A percentile compares a stretch with the other conserved stretches of the same genome.
phyloP scores from a whole-genome alignment of 495 filamentous ascomycete genomes.

The Hypoxylon subgilvum region DNA sequence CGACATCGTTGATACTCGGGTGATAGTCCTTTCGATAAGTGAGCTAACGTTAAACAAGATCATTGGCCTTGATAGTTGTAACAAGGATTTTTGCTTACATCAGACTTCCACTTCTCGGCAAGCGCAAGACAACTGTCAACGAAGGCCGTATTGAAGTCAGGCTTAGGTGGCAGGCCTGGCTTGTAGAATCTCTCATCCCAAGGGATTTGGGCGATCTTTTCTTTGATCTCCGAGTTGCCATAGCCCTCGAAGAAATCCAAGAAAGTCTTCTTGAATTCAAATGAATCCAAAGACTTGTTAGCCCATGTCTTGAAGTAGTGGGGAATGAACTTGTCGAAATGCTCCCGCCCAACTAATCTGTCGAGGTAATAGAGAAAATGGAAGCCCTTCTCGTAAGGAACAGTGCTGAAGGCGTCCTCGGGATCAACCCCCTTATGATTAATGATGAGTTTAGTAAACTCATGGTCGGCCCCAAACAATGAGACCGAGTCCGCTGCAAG shows the following conservation, averaged over 20 bases:
- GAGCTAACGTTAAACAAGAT: conserved; percentile 6
- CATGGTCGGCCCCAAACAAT: conserved; percentile 77
- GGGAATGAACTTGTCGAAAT: conserved; percentile 93
- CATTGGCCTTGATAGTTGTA: not conserved
- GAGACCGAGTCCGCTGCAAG: conserved; percentile 70
- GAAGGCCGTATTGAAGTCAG: conserved; percentile 84
- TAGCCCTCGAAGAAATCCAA: conserved; percentile 81
- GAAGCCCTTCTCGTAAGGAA: conserved; percentile 76
- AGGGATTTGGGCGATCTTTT: conserved; percentile 71
- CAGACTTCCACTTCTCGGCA: conserved; percentile 74
- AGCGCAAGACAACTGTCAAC: conserved; percentile 85
- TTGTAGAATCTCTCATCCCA: conserved; percentile 89
- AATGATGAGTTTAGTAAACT: conserved; percentile 89
- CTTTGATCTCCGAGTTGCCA: conserved; percentile 64
- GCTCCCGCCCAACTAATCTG: conserved; percentile 77
- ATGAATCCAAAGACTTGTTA: conserved; percentile 83
- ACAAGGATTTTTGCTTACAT: conserved; percentile 24
- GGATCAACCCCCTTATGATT: conserved; percentile 89
- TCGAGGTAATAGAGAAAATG: conserved; percentile 80
- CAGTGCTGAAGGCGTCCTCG: conserved; percentile 88
- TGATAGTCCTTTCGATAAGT: conserved; percentile 58
- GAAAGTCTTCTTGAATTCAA: conserved; percentile 88
- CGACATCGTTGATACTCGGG: conserved; percentile 70
- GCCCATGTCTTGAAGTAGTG: conserved; percentile 88
- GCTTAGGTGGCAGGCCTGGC: conserved; percentile 87